phyloP scores from a whole-genome alignment of 2,329 filamentous ascomycete genomes.

The Fusarium neocosmosporiellum region DNA sequence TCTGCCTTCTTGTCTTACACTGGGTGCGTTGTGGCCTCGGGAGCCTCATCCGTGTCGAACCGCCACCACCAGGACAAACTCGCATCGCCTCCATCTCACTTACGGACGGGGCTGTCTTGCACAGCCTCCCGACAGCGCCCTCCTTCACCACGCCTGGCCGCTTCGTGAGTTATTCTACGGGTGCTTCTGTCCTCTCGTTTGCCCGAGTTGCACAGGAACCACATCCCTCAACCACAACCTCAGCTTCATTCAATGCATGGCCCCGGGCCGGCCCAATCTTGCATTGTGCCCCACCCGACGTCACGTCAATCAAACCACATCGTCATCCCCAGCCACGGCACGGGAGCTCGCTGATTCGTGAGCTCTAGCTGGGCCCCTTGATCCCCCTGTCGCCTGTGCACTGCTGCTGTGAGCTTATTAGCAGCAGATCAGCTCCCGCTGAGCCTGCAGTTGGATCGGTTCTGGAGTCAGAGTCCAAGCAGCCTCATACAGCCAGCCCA shows the following conservation, averaged over 20 bases:
- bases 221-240: neutral
- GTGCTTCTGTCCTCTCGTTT: conserved; percentile 1
- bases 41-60: conserved; percentile 20
- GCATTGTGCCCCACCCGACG: conserved; percentile 30
- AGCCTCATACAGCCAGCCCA: conserved; percentile 13
- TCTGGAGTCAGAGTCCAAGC: neutral
- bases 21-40: conserved; percentile 6
- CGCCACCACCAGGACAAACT: conserved; percentile 11
- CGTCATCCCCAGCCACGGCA: conserved; percentile 38
- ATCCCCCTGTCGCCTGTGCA: conserved; percentile 27
- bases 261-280: conserved; percentile 10
- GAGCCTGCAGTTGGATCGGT: conserved; percentile 19
- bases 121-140: conserved; percentile 5
- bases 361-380: conserved; percentile 18
- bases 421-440: conserved; percentile 26
- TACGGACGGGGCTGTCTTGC: conserved; percentile 18
- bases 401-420: conserved; percentile 34
- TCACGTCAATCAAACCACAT: conserved; percentile 42
- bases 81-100: conserved; percentile 17
- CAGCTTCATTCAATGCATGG: conserved; percentile 4
- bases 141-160: conserved; percentile 13
- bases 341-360: conserved; percentile 34
- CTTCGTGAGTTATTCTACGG: conserved; percentile 12
- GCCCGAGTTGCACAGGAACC: conserved; percentile 1
- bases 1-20: conserved; percentile 21